These are phyloP conservation scores for Tothia fuscella DNA, from an alignment of 2,329 filamentous ascomycete species.

Conservation along the genomic window DNA sequence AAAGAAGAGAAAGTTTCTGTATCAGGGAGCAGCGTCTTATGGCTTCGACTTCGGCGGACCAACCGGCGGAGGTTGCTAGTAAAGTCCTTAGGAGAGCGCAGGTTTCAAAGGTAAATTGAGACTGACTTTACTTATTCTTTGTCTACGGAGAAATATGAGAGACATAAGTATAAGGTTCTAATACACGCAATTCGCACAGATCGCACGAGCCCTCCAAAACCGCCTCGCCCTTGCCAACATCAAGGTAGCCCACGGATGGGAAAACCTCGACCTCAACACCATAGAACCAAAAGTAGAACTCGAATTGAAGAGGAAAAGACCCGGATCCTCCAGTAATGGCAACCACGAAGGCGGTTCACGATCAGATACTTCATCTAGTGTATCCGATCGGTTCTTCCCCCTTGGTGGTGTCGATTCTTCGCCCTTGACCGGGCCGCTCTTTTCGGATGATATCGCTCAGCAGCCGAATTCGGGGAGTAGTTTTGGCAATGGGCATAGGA, in stretches of 20 bases:
- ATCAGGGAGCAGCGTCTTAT: not conserved
- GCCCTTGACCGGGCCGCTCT: conserved; percentile 68
- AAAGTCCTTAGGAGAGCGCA: conserved; percentile 32
- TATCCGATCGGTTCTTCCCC: conserved; percentile 65
- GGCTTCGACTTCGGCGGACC: conserved; percentile 15
- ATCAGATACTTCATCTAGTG: conserved; percentile 77
- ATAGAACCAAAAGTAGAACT: conserved; percentile 78
- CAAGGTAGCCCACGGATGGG: conserved; percentile 93
- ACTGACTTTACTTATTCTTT: not conserved
- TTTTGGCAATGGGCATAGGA: conserved; percentile 26
- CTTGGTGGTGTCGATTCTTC: conserved; percentile 65
- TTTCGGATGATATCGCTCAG: conserved; percentile 75
- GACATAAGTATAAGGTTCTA: no score
- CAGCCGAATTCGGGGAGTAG: conserved; percentile 56
- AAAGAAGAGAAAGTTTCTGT: not conserved
- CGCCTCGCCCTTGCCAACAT: conserved; percentile 91
- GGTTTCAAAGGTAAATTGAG: conserved; percentile 27
- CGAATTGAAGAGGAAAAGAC: conserved; percentile 61
- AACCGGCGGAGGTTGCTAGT: conserved; percentile 27
- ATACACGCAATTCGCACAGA: conserved; percentile 41
- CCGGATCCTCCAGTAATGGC: conserved; percentile 40
- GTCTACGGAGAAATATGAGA: no score
- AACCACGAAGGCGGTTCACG: conserved; percentile 62
- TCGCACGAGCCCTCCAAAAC: conserved; percentile 85
- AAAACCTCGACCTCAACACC: conserved; percentile 73